Evolutionary conservation across 75 land plant species (phyloP), one percentile per base, ranked within the genome.

Genomic region (Larix kaempferi): DNA sequence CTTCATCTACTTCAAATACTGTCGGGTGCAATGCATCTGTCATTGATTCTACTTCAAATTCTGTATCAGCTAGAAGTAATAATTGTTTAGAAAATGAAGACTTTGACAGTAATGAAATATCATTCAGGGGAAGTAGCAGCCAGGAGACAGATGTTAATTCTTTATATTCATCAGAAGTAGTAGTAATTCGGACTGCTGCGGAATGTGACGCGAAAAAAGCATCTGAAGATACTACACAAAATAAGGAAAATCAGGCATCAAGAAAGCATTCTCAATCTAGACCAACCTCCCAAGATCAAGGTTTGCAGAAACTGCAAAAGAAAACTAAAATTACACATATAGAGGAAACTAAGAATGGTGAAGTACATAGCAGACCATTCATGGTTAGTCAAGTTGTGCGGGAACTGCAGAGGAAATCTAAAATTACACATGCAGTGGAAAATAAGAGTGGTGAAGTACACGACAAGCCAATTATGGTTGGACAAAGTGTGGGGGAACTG

Each of bases 141-240:
- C 54, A 37, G 23, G 2, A 41, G 52, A 41, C 49, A 69, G 52
- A 41, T 41, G 54, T n/a, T 39, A 8, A 6, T 69, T 69, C 72
- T 69, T 23, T 29, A 49, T 78, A 77, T 35, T 84, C 79, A 17
- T 6, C 80, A 16, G 83, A 88, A 17, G 57, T 88, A 57, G 16
- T 91, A 35, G 26, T 91, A 7, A 91, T 91, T 57, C 80, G 93
- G 63, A 89, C 85, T 85, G 91, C 87, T 79, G 85, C 58, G 17
- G 93, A 91, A 76, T 91, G 91, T 85, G 89, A 89, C 57, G 81
- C 79, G 16, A 79, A 82, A 69, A 69, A 23, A 39, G 21, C 19
- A 0, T 41, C 41, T 10, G 23, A 37, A 37, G 72, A 41, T 10
- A 22, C 13, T 15, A 41, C 12, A 3, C 44, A 37, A 37, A 7